Conservation (phyloP, 768 basidiomycete genomes). For the Boletus coccyginus region DNA sequence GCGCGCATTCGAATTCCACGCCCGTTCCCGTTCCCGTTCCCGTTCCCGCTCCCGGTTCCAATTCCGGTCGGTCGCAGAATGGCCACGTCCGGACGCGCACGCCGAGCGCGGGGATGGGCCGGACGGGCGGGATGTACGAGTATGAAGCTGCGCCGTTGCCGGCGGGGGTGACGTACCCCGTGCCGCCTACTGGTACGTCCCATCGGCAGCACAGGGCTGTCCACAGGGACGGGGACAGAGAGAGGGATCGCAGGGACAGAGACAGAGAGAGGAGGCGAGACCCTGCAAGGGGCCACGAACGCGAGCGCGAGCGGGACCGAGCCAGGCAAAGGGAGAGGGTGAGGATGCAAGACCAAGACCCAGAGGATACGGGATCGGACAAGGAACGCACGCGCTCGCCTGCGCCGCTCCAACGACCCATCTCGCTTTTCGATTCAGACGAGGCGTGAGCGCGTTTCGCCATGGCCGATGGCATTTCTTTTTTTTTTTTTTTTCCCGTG, state of each 20-base stretch:
- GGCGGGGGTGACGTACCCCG: constrained; percentile 26
- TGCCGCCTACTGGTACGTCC: constrained; percentile 26
- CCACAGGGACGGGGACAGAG: not conserved
- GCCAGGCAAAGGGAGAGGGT: not conserved
- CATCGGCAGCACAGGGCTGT: constrained; percentile 11
- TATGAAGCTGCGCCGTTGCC: constrained; percentile 30
- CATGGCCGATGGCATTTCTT: not conserved
- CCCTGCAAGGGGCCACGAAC: not conserved
- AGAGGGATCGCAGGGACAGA: not conserved
- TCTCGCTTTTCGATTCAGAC: constrained; percentile 31
- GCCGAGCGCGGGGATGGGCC: constrained; percentile 12
- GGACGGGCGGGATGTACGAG: constrained; percentile 16
- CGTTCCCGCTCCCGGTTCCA: not conserved
- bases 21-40: not conserved
- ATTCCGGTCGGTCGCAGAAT: not conserved
- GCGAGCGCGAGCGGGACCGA: not conserved
- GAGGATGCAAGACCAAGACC: not conserved
- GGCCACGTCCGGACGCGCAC: constrained; percentile 8
- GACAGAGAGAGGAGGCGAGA: not conserved
- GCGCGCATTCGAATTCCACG: not conserved
- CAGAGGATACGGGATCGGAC: constrained; percentile 2
- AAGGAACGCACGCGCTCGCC: constrained; percentile 23
- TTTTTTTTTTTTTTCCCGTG: not conserved
- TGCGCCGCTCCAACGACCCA: constrained; percentile 28
- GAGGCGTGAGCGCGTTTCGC: constrained; percentile 4